Conservation (phyloP, 1,284 basidiomycete species). For the Pascua guehoae region DNA sequence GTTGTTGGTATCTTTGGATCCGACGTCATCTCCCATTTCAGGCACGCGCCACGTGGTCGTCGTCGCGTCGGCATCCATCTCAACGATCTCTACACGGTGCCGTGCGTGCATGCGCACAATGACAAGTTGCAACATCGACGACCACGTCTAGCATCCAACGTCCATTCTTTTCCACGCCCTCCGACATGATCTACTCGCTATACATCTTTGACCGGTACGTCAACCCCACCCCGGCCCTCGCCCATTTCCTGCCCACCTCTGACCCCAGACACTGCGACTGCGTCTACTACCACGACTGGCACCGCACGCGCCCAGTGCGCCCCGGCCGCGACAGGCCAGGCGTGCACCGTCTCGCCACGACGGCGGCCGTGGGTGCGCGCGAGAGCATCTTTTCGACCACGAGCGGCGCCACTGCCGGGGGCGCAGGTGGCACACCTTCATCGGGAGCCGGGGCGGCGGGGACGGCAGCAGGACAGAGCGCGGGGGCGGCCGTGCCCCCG, state of each 20-base stretch:
- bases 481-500: background rate
- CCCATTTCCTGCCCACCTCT: too few species aligned
- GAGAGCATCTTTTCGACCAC: constrained; percentile 33
- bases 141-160: background rate
- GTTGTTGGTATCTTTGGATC: background rate
- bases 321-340: constrained; percentile 67
- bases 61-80: background rate
- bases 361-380: constrained; percentile 13
- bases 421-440: background rate
- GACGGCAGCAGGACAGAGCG: background rate
- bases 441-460: background rate
- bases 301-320: constrained; percentile 69
- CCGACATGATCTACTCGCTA: constrained; percentile 72
- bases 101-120: background rate
- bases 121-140: background rate
- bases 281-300: constrained; percentile 92
- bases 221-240: background rate
- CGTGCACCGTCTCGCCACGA: constrained; percentile 59
- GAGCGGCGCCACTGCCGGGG: background rate
- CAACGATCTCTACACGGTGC: background rate
- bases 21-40: constrained; percentile 7
- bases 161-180: too few species aligned
- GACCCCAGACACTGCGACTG: constrained; percentile 73
- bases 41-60: background rate
- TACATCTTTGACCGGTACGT: constrained; percentile 82